Evolutionary conservation across 176 grass and related monocot genomes (phyloP).

Genomic region (Avena insularis): DNA sequence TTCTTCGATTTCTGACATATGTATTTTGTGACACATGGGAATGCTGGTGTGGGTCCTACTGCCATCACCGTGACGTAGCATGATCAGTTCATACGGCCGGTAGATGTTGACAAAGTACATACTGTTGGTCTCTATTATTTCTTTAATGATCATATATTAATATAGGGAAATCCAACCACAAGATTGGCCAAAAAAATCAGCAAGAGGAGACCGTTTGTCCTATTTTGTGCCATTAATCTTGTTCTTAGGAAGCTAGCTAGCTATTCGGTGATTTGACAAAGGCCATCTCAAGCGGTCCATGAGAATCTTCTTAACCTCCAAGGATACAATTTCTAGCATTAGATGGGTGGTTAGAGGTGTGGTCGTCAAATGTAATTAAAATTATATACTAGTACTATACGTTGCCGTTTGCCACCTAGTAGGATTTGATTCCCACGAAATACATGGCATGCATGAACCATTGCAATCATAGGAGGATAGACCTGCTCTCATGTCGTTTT

Average conservation of each 20-base stretch:
- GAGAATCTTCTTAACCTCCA: constrained; percentile 49
- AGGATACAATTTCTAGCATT: constrained; percentile 4
- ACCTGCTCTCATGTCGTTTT: not conserved
- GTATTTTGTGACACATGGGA: not conserved
- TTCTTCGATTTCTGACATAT: not conserved
- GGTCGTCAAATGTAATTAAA: constrained; percentile 49
- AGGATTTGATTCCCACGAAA: constrained; percentile 60
- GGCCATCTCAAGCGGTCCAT: constrained; percentile 25
- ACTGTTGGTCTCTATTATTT: not conserved
- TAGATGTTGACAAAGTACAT: not conserved
- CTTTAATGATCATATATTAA: not conserved
- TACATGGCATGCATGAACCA: constrained; percentile 43
- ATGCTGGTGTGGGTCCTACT: not conserved
- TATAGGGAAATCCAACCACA: not conserved
- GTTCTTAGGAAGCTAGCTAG: not conserved
- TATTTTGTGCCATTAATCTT: constrained; percentile 27
- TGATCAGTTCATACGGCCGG: not conserved
- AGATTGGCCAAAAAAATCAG: constrained; percentile 10
- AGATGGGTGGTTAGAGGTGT: constrained; percentile 45
- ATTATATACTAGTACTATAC: constrained; percentile 6
- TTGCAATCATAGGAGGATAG: constrained; percentile 52
- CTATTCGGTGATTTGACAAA: constrained; percentile 52
- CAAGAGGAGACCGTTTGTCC: not conserved
- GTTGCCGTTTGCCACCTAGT: constrained; percentile 53
- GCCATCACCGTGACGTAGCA: not conserved